A percentile compares a stretch with the other conserved stretches of the same genome.
Evolutionary conservation across 1,139 yeast species (phyloP).

Genomic region (Pichia kudriavzevii): DNA sequence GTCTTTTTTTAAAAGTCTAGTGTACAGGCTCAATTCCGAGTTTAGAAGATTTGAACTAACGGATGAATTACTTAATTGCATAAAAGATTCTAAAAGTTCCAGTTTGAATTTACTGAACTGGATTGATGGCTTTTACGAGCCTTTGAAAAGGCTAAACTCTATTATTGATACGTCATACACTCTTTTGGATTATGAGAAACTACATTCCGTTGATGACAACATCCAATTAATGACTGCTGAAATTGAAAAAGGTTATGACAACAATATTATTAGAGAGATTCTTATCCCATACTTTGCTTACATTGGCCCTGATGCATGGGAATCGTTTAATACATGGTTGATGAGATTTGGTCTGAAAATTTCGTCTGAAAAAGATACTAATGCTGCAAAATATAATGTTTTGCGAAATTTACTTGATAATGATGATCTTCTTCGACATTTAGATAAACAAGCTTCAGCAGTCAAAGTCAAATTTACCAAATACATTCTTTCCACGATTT

Average conservation of each 20-base stretch:
- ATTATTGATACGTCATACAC: slow-evolving; percentile 11
- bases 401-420: slow-evolving; percentile 18
- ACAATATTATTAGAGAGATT: slow-evolving; percentile 11
- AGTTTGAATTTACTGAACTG: slow-evolving; percentile 17
- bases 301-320: slow-evolving; percentile 14
- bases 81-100: slow-evolving; percentile 7
- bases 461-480: slow-evolving; percentile 14
- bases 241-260: slow-evolving; percentile 3
- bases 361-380: slow-evolving; percentile 5
- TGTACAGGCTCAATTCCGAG: slow-evolving; percentile 17
- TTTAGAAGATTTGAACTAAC: slow-evolving; percentile 12
- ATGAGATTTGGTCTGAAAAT: slow-evolving; percentile 13
- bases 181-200: slow-evolving; percentile 19
- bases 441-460: slow-evolving; percentile 3
- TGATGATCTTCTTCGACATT: slow-evolving; percentile 14
- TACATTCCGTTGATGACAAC: slow-evolving; percentile 16
- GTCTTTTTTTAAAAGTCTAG: slow-evolving; percentile 18
- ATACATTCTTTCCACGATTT: slow-evolving; percentile 18
- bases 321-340: slow-evolving; percentile 19
- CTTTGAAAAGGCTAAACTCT: slow-evolving; percentile 16
- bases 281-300: slow-evolving; percentile 19
- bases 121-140: slow-evolving; percentile 20
- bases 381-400: slow-evolving; percentile 10
- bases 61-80: neutral
- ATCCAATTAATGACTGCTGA: slow-evolving; percentile 15